Evolutionary conservation across 2,329 filamentous ascomycete genomes (phyloP), one percentile per base, ranked within the genome.

Genomic region (Colletotrichum endophyticum): DNA sequence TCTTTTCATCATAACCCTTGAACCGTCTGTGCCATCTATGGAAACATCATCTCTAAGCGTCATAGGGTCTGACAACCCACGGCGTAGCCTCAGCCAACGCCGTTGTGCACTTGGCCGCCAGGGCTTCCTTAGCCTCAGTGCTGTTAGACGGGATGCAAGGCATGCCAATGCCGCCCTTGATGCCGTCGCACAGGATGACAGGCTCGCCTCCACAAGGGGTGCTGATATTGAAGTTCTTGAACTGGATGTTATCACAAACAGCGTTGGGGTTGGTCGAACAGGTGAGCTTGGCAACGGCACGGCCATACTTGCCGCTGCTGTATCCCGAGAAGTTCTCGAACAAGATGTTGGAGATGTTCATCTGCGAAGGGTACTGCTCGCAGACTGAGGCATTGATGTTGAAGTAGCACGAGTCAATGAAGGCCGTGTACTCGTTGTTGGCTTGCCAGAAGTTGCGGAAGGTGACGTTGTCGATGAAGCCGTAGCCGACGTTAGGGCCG

Each of bases 361-460:
- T 74, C 15, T 82, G 79, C 72, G 89, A 90, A 4, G 91, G 92
- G 79, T 85, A 91, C 82, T 90, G 79, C 59, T 90, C 88, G 84
- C 92, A 93, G n/a, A 92, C 86, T 4, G 91, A 92, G 66, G 90
- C 80, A 80, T 93, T 93, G 76, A 86, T 89, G 83, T 93, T 91
- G 11, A 83, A 82, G 75, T 84, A 84, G 79, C 84, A 84, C 78
- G 83, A 83, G 64, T 83, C 83, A 76, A 93, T 86, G 79, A 92
- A 89, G 77, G 93, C 91, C 8, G 90, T 90, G 79, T 91, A 92
- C 82, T 93, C 92, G 79, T 92, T 90, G 77, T 93, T 92, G 30
- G 86, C 83, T 75, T 92, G 86, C 28, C 80, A 79, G 84, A 92
- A 90, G 76, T 87, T 87, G 75, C 92, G 88, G 82, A 91, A 93